Conservation (phyloP, 1,284 basidiomycete genomes). For the Xerocomus nothofagi region DNA sequence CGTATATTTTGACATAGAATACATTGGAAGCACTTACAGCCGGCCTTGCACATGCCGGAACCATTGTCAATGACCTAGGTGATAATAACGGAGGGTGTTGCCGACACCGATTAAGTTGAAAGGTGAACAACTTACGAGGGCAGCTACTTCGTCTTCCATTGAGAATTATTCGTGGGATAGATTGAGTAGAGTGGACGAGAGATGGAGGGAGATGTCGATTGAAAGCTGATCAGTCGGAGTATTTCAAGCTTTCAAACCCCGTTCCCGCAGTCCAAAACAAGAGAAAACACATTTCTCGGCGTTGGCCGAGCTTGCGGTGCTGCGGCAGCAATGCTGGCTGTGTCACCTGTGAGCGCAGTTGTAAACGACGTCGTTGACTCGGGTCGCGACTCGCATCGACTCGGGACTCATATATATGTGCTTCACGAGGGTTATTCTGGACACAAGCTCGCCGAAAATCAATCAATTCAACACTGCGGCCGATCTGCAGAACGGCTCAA, state of each 20-base stretch:
- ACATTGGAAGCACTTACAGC: conserved; percentile 41
- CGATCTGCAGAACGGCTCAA: too few relatives aligned
- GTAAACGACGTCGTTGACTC: too few relatives aligned
- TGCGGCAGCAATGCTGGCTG: too few relatives aligned
- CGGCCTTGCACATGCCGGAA: conserved; percentile 75
- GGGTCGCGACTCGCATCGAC: too few relatives aligned
- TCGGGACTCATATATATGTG: too few relatives aligned
- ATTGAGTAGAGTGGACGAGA: conserved; percentile 14
- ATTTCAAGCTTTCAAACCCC: conserved; percentile 24
- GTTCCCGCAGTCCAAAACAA: conserved; percentile 22
- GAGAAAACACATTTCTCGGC: conserved; percentile 14
- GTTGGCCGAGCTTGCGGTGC: background rate
- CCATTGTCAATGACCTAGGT: conserved; percentile 60
- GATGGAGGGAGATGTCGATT: conserved; percentile 22
- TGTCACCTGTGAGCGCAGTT: too few relatives aligned
- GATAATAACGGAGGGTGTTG: background rate
- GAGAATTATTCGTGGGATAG: conserved; percentile 18
- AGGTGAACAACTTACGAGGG: conserved; percentile 36
- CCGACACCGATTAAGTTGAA: background rate
- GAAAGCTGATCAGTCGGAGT: conserved; percentile 24
- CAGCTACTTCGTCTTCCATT: conserved; percentile 50
- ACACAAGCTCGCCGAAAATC: too few relatives aligned
- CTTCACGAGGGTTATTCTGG: too few relatives aligned
- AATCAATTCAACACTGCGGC: too few relatives aligned
- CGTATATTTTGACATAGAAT: background rate